Conservation (phyloP, 179 eudicot species). For the Sideroxylon spinosum region DNA sequence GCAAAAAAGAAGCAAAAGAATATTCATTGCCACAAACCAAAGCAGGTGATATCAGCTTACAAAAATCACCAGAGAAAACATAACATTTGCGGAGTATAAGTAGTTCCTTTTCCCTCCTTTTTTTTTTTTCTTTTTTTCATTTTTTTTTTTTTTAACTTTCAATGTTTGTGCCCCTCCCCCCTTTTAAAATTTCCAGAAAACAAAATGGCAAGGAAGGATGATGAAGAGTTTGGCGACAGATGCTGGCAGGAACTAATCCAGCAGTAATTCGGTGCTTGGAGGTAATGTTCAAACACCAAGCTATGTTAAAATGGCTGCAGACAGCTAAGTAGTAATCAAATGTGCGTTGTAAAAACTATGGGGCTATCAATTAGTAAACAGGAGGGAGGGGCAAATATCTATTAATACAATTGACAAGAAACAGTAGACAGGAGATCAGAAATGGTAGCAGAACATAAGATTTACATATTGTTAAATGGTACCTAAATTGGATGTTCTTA, state of each 20-base stretch:
- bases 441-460: too few relatives aligned
- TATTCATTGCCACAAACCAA: constrained; percentile 17
- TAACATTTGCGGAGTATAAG: background rate
- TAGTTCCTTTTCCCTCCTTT: too few relatives aligned
- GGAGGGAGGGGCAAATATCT: too few relatives aligned
- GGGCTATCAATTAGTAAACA: too few relatives aligned
- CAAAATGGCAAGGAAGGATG: constrained; percentile 60
- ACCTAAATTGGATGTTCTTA: too few relatives aligned
- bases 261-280: constrained; percentile 38
- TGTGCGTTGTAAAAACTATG: too few relatives aligned
- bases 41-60: constrained; percentile 15
- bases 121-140: background rate
- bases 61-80: background rate
- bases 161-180: too few relatives aligned
- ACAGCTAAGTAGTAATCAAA: too few relatives aligned
- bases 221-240: constrained; percentile 74
- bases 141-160: background rate
- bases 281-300: constrained; percentile 13
- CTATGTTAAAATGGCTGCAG: background rate
- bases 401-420: too few relatives aligned
- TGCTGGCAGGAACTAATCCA: constrained; percentile 73
- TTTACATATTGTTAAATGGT: too few relatives aligned
- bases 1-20: background rate
- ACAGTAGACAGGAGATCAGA: too few relatives aligned
- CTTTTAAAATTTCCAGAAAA: constrained; percentile 32